These are phyloP conservation scores for Planoprotostelium fungivorum DNA, from an alignment of 78 protist genomes.

Conservation along the genomic window DNA sequence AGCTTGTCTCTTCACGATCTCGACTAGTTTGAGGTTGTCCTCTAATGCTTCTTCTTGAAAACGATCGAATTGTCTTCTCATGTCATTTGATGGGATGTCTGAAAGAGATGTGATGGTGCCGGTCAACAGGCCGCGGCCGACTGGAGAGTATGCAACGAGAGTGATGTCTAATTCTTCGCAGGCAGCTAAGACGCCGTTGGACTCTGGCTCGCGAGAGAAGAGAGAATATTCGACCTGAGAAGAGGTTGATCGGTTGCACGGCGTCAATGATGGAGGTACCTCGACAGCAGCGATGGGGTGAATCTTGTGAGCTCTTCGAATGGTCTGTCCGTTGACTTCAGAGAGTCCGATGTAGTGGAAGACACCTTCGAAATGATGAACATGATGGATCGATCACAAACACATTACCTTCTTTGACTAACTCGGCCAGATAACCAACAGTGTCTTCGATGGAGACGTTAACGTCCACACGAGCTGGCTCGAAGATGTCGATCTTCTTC, in stretches of 20 bases:
- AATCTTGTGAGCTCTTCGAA: background rate
- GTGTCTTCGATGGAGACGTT: background rate
- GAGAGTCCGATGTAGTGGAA: background rate
- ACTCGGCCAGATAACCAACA: background rate
- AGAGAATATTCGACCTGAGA: constrained; percentile 24
- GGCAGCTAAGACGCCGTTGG: constrained; percentile 9
- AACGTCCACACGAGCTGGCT: background rate
- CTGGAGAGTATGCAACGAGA: constrained; percentile 21
- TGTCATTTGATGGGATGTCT: background rate
- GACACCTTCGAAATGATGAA: background rate
- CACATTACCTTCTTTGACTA: background rate
- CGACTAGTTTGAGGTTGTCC: background rate
- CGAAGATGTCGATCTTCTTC: background rate
- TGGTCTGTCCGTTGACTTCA: background rate
- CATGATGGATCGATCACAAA: too few species aligned
- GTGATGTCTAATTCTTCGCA: constrained; percentile 9
- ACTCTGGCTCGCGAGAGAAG: constrained; percentile 11
- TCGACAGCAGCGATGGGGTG: background rate
- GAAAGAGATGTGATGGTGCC: background rate
- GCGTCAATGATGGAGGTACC: too few species aligned
- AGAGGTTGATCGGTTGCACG: too few species aligned
- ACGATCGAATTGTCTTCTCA: background rate
- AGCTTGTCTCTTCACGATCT: background rate
- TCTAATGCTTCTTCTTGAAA: background rate
- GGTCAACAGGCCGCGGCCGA: constrained; percentile 31